A percentile compares a stretch with the other conserved stretches of the same genome.
Evolutionary conservation across 2,329 filamentous ascomycete genomes (phyloP).

Genomic region (Fusarium luffae): DNA sequence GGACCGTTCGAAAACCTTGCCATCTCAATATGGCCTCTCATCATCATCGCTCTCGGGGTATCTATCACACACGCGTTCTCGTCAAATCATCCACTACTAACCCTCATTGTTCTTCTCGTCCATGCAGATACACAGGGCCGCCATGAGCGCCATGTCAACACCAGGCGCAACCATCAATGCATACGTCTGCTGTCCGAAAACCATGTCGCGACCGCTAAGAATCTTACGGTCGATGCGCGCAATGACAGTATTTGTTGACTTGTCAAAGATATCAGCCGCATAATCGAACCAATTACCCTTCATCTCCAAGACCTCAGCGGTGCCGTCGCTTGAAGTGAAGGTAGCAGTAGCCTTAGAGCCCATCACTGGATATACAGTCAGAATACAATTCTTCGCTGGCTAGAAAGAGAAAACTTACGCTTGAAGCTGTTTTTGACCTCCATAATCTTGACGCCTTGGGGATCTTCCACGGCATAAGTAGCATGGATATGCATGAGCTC

Average conservation of each 20-base stretch:
- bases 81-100: background rate
- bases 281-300: conserved; percentile 71
- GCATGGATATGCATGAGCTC: conserved; percentile 62
- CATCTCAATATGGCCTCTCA: background rate
- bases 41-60: conserved; percentile 2
- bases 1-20: background rate
- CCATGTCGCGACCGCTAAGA: conserved; percentile 66
- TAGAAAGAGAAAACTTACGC: conserved; percentile 52
- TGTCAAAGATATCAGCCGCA: conserved; percentile 66
- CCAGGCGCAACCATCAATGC: conserved; percentile 70
- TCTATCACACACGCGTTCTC: conserved; percentile 6
- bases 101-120: conserved; percentile 69
- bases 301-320: conserved; percentile 62
- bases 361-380: conserved; percentile 54
- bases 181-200: conserved; percentile 74
- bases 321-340: conserved; percentile 63
- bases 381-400: background rate
- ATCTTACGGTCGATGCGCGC: conserved; percentile 69
- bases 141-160: conserved; percentile 73
- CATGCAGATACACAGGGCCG: conserved; percentile 73
- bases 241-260: conserved; percentile 61
- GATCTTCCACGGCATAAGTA: conserved; percentile 62
- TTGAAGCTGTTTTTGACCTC: conserved; percentile 66
- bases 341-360: conserved; percentile 66
- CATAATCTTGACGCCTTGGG: conserved; percentile 59